Percentiles rank a stretch among this genome's conserved stretches.
phyloP scores from a whole-genome alignment of 2,329 filamentous ascomycete species.

The Onygenales sp. region DNA sequence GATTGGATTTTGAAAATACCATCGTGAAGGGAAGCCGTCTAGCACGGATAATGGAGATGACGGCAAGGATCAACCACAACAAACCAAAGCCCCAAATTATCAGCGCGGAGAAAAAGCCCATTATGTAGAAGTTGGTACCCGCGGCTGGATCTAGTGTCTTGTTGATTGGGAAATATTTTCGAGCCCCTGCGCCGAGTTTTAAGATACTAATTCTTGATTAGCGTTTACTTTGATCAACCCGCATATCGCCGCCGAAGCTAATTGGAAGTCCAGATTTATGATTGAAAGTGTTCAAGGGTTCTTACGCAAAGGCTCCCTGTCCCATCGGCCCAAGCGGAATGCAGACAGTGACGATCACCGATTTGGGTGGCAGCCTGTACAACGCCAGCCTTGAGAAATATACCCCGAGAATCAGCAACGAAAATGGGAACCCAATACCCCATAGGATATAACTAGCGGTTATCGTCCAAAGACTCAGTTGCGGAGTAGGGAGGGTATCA shows the following conservation, averaged over 20 bases:
- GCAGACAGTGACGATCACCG: slow-evolving; percentile 60
- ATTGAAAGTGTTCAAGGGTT: slow-evolving; percentile 7
- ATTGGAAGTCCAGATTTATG: background rate
- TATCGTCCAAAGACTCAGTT: slow-evolving; percentile 53
- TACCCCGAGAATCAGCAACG: slow-evolving; percentile 55
- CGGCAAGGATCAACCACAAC: slow-evolving; percentile 32
- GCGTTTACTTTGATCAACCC: background rate
- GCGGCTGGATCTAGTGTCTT: slow-evolving; percentile 21
- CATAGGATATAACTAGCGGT: slow-evolving; percentile 60
- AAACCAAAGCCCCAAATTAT: slow-evolving; percentile 32
- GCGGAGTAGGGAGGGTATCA: slow-evolving; percentile 43
- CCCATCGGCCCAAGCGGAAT: slow-evolving; percentile 59
- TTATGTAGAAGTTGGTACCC: slow-evolving; percentile 23
- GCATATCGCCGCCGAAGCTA: background rate
- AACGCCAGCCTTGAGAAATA: slow-evolving; percentile 62
- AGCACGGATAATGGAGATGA: slow-evolving; percentile 23
- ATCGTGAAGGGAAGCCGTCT: slow-evolving; percentile 50
- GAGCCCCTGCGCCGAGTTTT: slow-evolving; percentile 41
- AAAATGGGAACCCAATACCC: slow-evolving; percentile 55
- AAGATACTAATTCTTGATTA: slow-evolving; percentile 28
- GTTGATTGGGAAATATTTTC: slow-evolving; percentile 24
- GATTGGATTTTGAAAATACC: slow-evolving; percentile 1
- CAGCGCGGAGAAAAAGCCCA: slow-evolving; percentile 28
- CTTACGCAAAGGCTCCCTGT: slow-evolving; percentile 51
- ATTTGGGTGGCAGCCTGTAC: slow-evolving; percentile 58